Evolutionary conservation across 2,329 filamentous ascomycete genomes (phyloP), one percentile per base, ranked within the genome.

Genomic region (Neonectria sp.): DNA sequence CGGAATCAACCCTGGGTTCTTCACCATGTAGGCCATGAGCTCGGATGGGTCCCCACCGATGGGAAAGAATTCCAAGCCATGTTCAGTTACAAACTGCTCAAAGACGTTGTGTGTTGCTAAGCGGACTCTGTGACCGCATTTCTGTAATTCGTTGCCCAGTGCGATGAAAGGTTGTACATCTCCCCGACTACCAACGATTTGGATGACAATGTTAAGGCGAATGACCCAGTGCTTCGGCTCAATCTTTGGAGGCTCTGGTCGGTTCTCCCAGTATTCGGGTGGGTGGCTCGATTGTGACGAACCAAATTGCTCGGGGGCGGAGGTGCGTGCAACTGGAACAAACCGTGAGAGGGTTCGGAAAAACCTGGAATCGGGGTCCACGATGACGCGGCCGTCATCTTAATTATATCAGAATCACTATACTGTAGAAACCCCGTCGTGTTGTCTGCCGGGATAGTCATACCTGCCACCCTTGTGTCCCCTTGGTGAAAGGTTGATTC

Each of bases 121-220:
- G 8, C 92, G 86, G 2, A 95, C 92, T 4, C 91, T 86, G 75
- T 95, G 92, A 1, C 91, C 90, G 69, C 92, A 89, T 51, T 92
- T 86, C 73, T 91, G 89, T 21, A 95, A 79, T 1, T 92, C 86
- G 76, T 90, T 90, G 8, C 91, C 92, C 49, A 95, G 86, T 68
- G 90, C 90, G n/a, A 95, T 79, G 68, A 95, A 95, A 0, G 93
- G 93, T 74, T 95, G 93, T 2, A 92, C 90, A 73, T 95, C 93
- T 15, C 93, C 93, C 46, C 93, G 85, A 8, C 89, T 92, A 1
- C 93, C 93, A 68, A 95, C 93, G 6, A 95, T 91, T 86, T 94
- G 93, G 65, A 95, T 91, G 15, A 94, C 92, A 56, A 95, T 91
- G 78, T 94, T 95, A 1, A 57, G 55, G 21, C 51, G 37, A 9